Conservation (phyloP, 2,329 filamentous ascomycete species). For the Iodosphaeria phyllophila region DNA sequence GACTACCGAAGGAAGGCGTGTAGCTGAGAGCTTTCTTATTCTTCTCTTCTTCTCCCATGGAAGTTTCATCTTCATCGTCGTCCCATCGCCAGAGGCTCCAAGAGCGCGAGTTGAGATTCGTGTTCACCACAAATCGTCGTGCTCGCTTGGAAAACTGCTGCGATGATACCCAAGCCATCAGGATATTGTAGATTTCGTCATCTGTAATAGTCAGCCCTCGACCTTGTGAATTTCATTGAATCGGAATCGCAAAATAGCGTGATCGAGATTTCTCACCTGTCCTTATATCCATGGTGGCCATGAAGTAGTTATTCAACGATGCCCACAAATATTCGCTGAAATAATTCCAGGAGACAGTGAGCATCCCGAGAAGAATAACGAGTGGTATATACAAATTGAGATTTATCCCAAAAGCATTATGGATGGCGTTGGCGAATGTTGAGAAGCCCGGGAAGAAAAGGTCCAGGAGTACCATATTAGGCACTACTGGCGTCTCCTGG, state of each 20-base stretch:
- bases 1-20: slow-evolving; percentile 47
- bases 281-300: slow-evolving; percentile 47
- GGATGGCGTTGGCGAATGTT: slow-evolving; percentile 30
- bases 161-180: slow-evolving; percentile 50
- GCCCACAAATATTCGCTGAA: slow-evolving; percentile 26
- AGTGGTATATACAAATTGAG: slow-evolving; percentile 42
- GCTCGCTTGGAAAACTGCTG: slow-evolving; percentile 41
- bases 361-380: slow-evolving; percentile 27
- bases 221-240: too few relatives aligned
- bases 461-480: slow-evolving; percentile 34
- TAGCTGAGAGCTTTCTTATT: slow-evolving; percentile 35
- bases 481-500: slow-evolving; percentile 6
- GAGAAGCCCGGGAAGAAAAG: slow-evolving; percentile 49
- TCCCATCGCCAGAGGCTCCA: slow-evolving; percentile 27
- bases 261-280: too few relatives aligned
- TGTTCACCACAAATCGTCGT: slow-evolving; percentile 46
- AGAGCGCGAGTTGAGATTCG: slow-evolving; percentile 33
- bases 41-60: slow-evolving; percentile 11
- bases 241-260: too few relatives aligned
- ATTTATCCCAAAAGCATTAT: slow-evolving; percentile 40
- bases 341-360: slow-evolving; percentile 34
- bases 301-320: slow-evolving; percentile 32
- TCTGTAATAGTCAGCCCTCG: too few relatives aligned
- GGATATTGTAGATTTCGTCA: slow-evolving; percentile 54
- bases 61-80: slow-evolving; percentile 26